These are phyloP conservation scores for Ilyonectria robusta DNA, from an alignment of 2,329 filamentous ascomycete genomes.

Conservation along the genomic window DNA sequence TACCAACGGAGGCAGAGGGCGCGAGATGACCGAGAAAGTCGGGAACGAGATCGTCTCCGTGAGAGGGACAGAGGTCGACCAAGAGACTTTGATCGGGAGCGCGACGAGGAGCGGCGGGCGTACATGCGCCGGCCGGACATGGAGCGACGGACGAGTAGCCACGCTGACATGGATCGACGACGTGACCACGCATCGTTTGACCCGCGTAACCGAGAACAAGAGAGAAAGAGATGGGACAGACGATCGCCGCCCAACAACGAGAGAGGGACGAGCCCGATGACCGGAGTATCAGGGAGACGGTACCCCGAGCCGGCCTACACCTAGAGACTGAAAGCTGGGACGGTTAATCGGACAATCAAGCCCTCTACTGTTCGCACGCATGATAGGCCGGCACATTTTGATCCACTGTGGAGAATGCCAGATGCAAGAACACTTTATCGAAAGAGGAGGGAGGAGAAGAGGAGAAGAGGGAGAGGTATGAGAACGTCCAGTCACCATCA, in stretches of 20 bases:
- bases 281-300: conserved; percentile 54
- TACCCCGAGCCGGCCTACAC: conserved; percentile 56
- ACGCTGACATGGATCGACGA: conserved; percentile 63
- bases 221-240: conserved; percentile 55
- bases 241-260: conserved; percentile 52
- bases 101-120: conserved; percentile 54
- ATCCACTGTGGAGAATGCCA: neutral
- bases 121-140: conserved; percentile 58
- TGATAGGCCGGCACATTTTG: neutral
- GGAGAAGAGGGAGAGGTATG: neutral
- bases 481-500: neutral
- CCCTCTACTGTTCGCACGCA: neutral
- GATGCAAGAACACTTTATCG: neutral
- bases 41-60: conserved; percentile 44
- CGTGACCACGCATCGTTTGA: conserved; percentile 55
- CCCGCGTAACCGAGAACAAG: conserved; percentile 50
- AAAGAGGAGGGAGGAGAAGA: neutral
- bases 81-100: conserved; percentile 57
- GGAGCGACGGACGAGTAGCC: conserved; percentile 63
- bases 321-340: conserved; percentile 27
- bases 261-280: conserved; percentile 49
- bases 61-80: conserved; percentile 55
- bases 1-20: conserved; percentile 42
- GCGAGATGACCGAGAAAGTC: conserved; percentile 48
- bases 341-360: neutral